Evolutionary conservation across 106 monocot species (phyloP), one percentile per base, ranked within the genome.

Genomic region (Platanthera guangdongensis): DNA sequence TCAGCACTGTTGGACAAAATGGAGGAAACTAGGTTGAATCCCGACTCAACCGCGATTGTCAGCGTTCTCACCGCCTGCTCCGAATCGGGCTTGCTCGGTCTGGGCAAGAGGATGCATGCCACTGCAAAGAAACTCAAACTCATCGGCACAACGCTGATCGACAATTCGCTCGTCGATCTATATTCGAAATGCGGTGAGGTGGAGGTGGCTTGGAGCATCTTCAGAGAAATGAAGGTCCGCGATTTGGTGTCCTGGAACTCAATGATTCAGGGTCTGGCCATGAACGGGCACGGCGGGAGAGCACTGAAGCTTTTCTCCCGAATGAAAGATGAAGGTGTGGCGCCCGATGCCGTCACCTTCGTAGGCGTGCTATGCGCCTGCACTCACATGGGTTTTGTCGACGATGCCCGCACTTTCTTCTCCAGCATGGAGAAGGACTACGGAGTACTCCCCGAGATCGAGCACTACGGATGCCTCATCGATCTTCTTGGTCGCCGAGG

Each of bases 391-490:
- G 89, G 89, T 22, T 79, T 86, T 30, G 74, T 95, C 11, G 78
- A 92, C 51, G 86, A 88, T 48, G 92, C 84, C 12, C 84, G 86
- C 1, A 4, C 13, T 14, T 83, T 80, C 82, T 95, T 92, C 55
- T 21, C 51, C 7, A 80, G 76, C 25, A 95, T 95, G 95, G 77
- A 92, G 80, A 92, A 45, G 45, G 87, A 92, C 19, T 88, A 86
- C 73, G 82, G 82, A 7, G 80, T 95, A 49, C 18, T 68, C 14
- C 95, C 95, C 6, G 80, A 89, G 70, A 79, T 95, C n/a, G 92
- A 92, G 86, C 95, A 95, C 62, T 95, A 87, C 54, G 95, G 95
- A 53, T 89, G 89, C 76, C 83, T 95, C 84, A 71, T 95, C 9
- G 90, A 95, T 74, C 83, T 95, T 78, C 85, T 95, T 1, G 87